Conservation (phyloP, 345 rosid genomes). For the Gossypium mustelinum region DNA sequence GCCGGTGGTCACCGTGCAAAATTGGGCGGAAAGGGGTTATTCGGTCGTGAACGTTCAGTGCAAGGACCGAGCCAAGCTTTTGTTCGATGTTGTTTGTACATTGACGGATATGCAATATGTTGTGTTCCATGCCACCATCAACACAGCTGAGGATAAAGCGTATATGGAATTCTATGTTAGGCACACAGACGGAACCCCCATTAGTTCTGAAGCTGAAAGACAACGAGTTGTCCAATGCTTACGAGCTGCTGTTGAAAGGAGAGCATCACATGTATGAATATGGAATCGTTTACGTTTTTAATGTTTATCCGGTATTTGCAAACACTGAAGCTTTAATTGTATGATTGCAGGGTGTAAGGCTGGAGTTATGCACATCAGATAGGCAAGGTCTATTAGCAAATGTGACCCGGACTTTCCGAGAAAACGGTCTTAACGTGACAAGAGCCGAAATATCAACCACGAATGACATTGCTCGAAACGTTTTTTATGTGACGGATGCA, state of each 20-base stretch:
- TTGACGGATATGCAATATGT: constrained; percentile 93
- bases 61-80: constrained; percentile 71
- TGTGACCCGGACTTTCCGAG: constrained; percentile 85
- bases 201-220: constrained; percentile 88
- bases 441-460: constrained; percentile 87
- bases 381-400: constrained; percentile 74
- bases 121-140: constrained; percentile 80
- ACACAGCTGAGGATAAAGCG: constrained; percentile 57
- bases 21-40: constrained; percentile 76
- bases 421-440: constrained; percentile 85
- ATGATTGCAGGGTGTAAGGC: constrained; percentile 69
- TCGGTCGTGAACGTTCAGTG: constrained; percentile 90
- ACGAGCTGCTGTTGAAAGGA: constrained; percentile 78
- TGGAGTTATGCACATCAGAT: constrained; percentile 59
- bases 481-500: constrained; percentile 75
- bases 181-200: constrained; percentile 89
- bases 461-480: constrained; percentile 48
- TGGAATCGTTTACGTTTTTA: neutral
- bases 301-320: neutral
- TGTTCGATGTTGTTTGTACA: constrained; percentile 91
- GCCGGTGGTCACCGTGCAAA: constrained; percentile 67
- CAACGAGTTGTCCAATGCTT: constrained; percentile 87
- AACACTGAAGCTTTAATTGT: constrained; percentile 3
- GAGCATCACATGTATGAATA: constrained; percentile 61
- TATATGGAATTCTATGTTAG: constrained; percentile 80